Evolutionary conservation across 148 eudicot species (phyloP).

Genomic region (Camellia granthamiana): DNA sequence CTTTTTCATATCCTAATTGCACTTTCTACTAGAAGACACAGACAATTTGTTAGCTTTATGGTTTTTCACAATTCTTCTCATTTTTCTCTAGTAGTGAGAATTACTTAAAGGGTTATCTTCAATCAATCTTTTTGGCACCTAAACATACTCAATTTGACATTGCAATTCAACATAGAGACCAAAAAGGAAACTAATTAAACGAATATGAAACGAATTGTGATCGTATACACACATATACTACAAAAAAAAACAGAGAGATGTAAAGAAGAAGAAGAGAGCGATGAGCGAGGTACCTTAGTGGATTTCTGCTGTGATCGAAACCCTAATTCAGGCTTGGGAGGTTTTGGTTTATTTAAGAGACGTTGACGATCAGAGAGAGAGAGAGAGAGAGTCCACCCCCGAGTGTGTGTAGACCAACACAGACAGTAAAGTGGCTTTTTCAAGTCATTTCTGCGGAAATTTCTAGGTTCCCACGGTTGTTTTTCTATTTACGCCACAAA

Average conservation of each 20-base stretch:
- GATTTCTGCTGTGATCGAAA: not conserved
- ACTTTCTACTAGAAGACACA: not conserved
- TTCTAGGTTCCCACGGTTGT: no score
- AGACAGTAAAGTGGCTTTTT: no score
- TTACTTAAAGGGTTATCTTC: not conserved
- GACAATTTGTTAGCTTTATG: not conserved
- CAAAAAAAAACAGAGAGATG: not conserved
- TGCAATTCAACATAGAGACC: not conserved
- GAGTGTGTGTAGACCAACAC: no score
- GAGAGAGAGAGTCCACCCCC: not conserved
- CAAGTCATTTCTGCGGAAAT: no score
- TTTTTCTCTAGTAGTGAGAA: not conserved
- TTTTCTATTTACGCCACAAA: no score
- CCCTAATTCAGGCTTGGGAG: not conserved
- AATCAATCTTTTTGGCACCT: not conserved
- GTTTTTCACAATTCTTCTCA: not conserved
- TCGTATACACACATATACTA: not conserved
- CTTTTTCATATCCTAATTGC: not conserved
- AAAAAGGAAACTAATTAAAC: not conserved
- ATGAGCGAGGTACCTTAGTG: not conserved
- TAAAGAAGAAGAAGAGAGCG: not conserved
- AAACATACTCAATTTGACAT: not conserved
- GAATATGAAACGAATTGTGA: not conserved
- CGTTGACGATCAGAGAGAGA: conserved; percentile 2
- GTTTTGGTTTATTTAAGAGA: not conserved